These are phyloP conservation scores for Saitozyma sp. DNA, from an alignment of 768 basidiomycete genomes.

Conservation along the genomic window DNA sequence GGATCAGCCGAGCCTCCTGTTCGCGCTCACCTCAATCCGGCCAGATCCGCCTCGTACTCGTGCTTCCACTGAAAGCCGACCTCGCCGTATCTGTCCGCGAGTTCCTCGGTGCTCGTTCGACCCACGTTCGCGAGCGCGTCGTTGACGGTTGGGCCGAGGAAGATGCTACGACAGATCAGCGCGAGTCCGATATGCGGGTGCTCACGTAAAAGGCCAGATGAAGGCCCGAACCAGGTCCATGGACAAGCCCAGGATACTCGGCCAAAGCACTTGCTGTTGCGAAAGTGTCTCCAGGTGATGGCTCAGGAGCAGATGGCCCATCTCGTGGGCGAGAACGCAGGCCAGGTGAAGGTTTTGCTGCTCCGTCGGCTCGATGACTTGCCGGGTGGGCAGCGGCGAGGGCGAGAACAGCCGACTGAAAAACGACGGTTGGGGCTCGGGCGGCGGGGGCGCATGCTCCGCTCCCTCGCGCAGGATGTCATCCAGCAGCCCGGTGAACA, in stretches of 20 bases:
- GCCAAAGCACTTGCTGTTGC: slow-evolving; percentile 75
- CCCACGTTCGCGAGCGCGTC: slow-evolving; percentile 84
- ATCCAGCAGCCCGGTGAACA: slow-evolving; percentile 91
- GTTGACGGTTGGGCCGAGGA: slow-evolving; percentile 87
- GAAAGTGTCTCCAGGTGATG: slow-evolving; percentile 93
- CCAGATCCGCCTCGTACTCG: slow-evolving; percentile 90
- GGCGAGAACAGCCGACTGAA: neutral
- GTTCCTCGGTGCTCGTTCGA: slow-evolving; percentile 63
- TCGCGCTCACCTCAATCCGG: slow-evolving; percentile 68
- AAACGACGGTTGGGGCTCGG: neutral
- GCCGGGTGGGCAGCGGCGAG: slow-evolving; percentile 8
- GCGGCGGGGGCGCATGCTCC: neutral
- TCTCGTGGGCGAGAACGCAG: slow-evolving; percentile 86
- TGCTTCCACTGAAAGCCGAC: slow-evolving; percentile 75
- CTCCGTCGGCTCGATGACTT: slow-evolving; percentile 63
- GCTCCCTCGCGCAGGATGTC: slow-evolving; percentile 64
- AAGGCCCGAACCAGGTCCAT: slow-evolving; percentile 75
- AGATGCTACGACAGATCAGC: slow-evolving; percentile 41
- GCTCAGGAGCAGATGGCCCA: slow-evolving; percentile 83
- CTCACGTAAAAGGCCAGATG: slow-evolving; percentile 83
- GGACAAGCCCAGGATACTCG: slow-evolving; percentile 72
- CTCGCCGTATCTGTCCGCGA: slow-evolving; percentile 58
- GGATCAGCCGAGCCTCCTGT: slow-evolving; percentile 4
- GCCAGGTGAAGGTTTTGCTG: slow-evolving; percentile 88
- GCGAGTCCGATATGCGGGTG: slow-evolving; percentile 41